Evolutionary conservation across 1,284 basidiomycete genomes (phyloP).

Genomic region (Ceratorhiza oryzae-sativae): DNA sequence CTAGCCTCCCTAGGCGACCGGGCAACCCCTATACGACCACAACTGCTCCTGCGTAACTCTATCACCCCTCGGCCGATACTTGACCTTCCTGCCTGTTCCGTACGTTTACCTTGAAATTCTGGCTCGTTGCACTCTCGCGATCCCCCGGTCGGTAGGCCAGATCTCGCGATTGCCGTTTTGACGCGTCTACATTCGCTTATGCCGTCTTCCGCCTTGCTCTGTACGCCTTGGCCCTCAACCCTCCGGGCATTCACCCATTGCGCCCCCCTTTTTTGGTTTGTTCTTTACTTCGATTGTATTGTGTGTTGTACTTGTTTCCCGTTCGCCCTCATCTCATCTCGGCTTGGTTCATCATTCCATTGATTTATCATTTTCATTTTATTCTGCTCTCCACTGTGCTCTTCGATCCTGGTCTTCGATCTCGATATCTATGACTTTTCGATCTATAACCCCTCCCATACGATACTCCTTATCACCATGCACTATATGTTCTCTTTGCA

Average conservation of each 20-base stretch:
- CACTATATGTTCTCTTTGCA: not conserved
- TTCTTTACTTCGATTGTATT: not conserved
- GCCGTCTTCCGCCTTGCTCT: not conserved
- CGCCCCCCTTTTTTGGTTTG: not conserved
- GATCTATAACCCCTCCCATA: conserved; percentile 11
- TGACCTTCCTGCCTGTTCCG: not conserved
- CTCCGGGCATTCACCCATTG: not conserved
- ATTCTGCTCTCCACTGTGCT: conserved; percentile 12
- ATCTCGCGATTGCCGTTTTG: conserved; percentile 34
- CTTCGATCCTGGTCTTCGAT: conserved; percentile 7
- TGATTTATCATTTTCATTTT: conserved; percentile 39
- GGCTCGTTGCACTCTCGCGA: not conserved
- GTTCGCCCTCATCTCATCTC: conserved; percentile 27
- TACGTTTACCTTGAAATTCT: not conserved
- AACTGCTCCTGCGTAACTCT: conserved; percentile 4
- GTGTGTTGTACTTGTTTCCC: conserved; percentile 17
- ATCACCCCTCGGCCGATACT: conserved; percentile 1
- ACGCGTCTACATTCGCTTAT: not conserved
- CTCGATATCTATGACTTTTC: conserved; percentile 10
- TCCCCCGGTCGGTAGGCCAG: not conserved
- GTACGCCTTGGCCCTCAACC: not conserved
- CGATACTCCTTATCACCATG: not conserved
- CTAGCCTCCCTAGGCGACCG: not conserved
- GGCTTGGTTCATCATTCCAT: conserved; percentile 17
- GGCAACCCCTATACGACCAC: conserved; percentile 10